Evolutionary conservation across 2,329 filamentous ascomycete species (phyloP), one percentile per base, ranked within the genome.

Genomic region (Pseudogymnoascus sp.): DNA sequence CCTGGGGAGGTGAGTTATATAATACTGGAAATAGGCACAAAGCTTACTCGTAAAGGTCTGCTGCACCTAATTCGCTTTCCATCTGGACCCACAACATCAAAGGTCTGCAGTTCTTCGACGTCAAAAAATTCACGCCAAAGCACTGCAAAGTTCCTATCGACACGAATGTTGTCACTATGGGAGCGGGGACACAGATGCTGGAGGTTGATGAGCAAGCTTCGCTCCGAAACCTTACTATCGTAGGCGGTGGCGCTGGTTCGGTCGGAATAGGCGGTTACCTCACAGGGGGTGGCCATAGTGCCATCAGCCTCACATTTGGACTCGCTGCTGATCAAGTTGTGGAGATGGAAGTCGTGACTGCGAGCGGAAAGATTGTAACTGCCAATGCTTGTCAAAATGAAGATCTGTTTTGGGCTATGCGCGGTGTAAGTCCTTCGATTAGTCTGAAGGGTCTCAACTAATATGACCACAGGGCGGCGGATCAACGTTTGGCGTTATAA

Each of bases 351-450:
- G 73, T 86, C 0, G 79, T 88, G 0, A 81, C 80, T 0, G 80
- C 80, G 0, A 66, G 68, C 3, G 84, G 85, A 0, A 69, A 79
- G 5, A 74, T 82, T 5, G 42, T 85, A 2, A 77, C 74, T 0
- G 77, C 80, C 0, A 85, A 81, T 58, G 80, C 81, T 39, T 77
- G 79, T 9, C 74, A 81, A 39, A 77, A 87, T 61, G 63, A 73
- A 0, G 84, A 88, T 61, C 71, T 89, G 0, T 88, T 86, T 70
- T 89, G 85, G 85, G 85, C 85, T 0, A 75, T 87, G 65, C 74
- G 81, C 63, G 84, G 84, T 7, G 79, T 83, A 72, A 71, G 78
- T 75, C 0, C n/a, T 25, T 12, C 13, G 4, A 6, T n/a, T 0
- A 13, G 31, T 61, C 33, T 29, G 58, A 38, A 42, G 33, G 41